Evolutionary conservation across 345 rosid genomes (phyloP), one percentile per base, ranked within the genome.

Genomic region (Populus pruinosa): DNA sequence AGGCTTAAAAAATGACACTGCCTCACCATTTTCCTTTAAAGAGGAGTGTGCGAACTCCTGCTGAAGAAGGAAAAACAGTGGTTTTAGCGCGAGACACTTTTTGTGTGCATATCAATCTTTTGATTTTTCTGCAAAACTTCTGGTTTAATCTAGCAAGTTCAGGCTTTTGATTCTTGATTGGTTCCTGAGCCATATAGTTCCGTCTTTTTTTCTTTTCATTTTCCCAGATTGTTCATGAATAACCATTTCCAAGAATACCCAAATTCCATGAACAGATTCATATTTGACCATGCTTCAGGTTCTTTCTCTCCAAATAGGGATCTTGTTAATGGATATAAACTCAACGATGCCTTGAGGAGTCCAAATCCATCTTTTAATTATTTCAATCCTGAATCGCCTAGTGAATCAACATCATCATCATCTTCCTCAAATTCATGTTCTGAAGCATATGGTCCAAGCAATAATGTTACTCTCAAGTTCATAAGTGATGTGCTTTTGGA

Each of bases 401-500:
- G 8, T 41, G 77, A 67, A 3, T 72, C 31, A 20, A 14, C 50
- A 35, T 33, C 80, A 29, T n/a, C 41, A 67, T 36, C 47, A 16
- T 67, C 39, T 8, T 67, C 72, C 73, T 17, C 68, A 35, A 25
- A 21, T 31, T 78, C 72, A 39, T 50, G 31, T 33, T 72, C 67
- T 18, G 81, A 65, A 50, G 61, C 11, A 27, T 71, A 78, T 21
- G 68, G n/a, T 61, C 36, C 69, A 4, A 71, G 73, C 47, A 67
- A 25, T 36, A 71, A 74, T 50, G 69, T 68, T 7, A 56, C 75
- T 69, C 82, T 85, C 38, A 77, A 85, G 72, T 85, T 74, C 83
- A 71, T 85, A 41, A 82, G 53, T 67, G 79, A 82, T 50, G 73
- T 77, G 75, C 80, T 85, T 1, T 79, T 85, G 83, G 85, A 82